Evolutionary conservation across 352 stramenopile genomes (phyloP).

Genomic region (Phytopythium sindhum): DNA sequence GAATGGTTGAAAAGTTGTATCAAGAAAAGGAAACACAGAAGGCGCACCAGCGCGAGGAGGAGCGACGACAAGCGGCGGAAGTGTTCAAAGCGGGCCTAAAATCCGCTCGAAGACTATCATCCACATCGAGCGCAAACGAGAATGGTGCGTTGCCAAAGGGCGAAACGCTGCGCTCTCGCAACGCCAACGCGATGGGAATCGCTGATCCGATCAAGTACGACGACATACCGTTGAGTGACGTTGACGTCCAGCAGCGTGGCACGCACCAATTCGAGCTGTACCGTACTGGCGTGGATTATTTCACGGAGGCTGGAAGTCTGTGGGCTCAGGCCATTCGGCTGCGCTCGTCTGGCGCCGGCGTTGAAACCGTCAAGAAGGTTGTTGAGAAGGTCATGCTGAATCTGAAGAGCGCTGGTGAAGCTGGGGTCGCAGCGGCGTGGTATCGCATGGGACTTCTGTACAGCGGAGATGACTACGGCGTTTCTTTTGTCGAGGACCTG

Average conservation of each 20-base stretch:
- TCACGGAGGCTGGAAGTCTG: constrained; percentile 16
- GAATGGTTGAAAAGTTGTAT: constrained; percentile 13
- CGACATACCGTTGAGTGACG: constrained; percentile 24
- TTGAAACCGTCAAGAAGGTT: constrained; percentile 6
- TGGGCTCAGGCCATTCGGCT: neutral
- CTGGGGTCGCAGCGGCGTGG: constrained; percentile 33
- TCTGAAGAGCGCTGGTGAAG: constrained; percentile 25
- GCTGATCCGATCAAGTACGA: constrained; percentile 27
- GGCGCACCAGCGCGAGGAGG: constrained; percentile 15
- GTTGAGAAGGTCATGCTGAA: constrained; percentile 18
- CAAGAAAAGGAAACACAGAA: constrained; percentile 25
- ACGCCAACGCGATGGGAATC: constrained; percentile 1
- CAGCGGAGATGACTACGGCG: constrained; percentile 18
- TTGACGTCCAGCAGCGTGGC: constrained; percentile 21
- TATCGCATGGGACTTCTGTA: constrained; percentile 37
- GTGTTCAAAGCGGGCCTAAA: neutral
- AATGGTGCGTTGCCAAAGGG: neutral
- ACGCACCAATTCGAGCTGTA: constrained; percentile 20
- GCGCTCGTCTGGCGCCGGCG: neutral
- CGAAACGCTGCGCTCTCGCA: neutral
- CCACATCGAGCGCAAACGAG: neutral
- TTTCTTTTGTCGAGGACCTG: constrained; percentile 20
- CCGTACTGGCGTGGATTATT: constrained; percentile 15
- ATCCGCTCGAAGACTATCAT: neutral
- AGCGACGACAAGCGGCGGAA: constrained; percentile 6